Evolutionary conservation across 352 stramenopile species (phyloP), one percentile per base, ranked within the genome.

Genomic region (Globisporangium acanthophoron): DNA sequence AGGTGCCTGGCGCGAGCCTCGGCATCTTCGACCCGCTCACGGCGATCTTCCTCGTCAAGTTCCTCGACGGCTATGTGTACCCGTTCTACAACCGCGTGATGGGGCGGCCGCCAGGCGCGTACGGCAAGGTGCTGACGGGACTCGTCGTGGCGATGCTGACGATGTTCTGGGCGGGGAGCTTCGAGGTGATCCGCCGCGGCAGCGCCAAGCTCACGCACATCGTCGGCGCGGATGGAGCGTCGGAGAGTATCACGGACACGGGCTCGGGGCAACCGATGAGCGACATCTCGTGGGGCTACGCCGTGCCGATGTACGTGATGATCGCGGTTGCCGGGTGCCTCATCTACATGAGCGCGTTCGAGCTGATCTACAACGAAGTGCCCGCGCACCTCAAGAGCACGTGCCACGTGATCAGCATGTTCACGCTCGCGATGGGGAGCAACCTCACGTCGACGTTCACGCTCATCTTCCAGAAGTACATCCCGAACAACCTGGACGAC

Each of bases 381-480:
- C 85, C 85, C 54, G 65, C 92, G 64, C 87, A 92, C 59, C 71
- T 95, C 29, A 95, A 95, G 71, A 92, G 80, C 69, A 91, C 85
- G 52, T 92, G 81, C 65, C 83, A 93, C 61, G 84, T 80, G 8
- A 93, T 95, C 58, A 91, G 90, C 69, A 58, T 95, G 69, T 92
- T 95, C 58, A 95, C 88, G 81, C 71, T 93, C 52, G 77, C 81
- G 50, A 95, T 95, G 80, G 85, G 85, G 31, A 92, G 80, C 69
- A 93, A 92, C 71, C 63, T 93, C 52, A 95, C 83, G 45, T 95
- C 85, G 37, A 92, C 81, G 31, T 95, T 95, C 67, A 95, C 85
- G 54, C 70, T 95, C 31, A 66, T 92, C 1, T 95, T 95, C 63
- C 78, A 90, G 29, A 56, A 79, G 48, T 88, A 76, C 54, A 90